Evolutionary conservation across 495 filamentous ascomycete genomes (phyloP).

Genomic region (Aeminium ludgeri): DNA sequence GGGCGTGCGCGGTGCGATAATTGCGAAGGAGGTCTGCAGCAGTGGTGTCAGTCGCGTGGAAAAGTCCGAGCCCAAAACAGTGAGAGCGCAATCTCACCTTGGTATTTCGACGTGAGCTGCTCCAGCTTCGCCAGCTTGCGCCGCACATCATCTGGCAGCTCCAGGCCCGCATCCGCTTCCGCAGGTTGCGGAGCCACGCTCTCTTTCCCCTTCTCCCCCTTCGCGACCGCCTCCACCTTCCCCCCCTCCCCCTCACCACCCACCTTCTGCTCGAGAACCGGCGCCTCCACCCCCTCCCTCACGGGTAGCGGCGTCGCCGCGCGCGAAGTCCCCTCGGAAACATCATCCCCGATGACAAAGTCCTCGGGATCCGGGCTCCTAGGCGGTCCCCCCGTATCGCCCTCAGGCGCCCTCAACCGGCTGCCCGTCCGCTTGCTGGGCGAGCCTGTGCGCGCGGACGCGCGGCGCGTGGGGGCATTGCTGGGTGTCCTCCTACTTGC

Average conservation of each 20-base stretch:
- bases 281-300: slow-evolving; percentile 7
- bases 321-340: slow-evolving; percentile 27
- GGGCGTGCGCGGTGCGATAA: slow-evolving; percentile 76
- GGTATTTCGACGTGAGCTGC: slow-evolving; percentile 72
- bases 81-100: slow-evolving; percentile 37
- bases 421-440: slow-evolving; percentile 16
- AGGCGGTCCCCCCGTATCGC: slow-evolving; percentile 33
- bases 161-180: slow-evolving; percentile 23
- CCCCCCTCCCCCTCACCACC: slow-evolving; percentile 8
- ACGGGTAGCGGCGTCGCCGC: slow-evolving; percentile 35
- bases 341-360: slow-evolving; percentile 63
- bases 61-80: slow-evolving; percentile 3
- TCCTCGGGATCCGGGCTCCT: slow-evolving; percentile 62
- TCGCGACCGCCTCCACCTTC: slow-evolving; percentile 1
- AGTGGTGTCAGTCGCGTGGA: slow-evolving; percentile 7
- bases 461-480: slow-evolving; percentile 32
- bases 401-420: slow-evolving; percentile 29
- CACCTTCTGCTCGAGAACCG: background rate
- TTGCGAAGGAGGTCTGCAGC: slow-evolving; percentile 67
- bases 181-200: background rate
- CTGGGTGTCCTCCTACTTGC: slow-evolving; percentile 18
- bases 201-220: background rate
- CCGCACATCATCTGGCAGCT: slow-evolving; percentile 58
- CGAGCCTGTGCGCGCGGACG: slow-evolving; percentile 23
- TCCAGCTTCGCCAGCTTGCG: slow-evolving; percentile 59